Conservation (phyloP, 2,329 filamentous ascomycete genomes). For the Colletotrichum lindemuthianum region DNA sequence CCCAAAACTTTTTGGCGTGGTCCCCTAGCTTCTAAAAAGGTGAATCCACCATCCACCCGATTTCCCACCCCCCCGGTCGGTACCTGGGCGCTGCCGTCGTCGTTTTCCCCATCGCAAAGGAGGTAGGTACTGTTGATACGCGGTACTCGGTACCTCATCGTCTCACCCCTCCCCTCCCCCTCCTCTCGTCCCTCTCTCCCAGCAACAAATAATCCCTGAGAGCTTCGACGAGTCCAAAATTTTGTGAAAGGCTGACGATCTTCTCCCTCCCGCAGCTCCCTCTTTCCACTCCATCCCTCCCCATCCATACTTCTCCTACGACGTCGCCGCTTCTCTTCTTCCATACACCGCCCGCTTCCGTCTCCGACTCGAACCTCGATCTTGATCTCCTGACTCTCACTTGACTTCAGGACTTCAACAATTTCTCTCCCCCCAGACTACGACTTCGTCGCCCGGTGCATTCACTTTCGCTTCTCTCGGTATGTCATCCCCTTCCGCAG, state of each 20-base stretch:
- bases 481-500: slow-evolving; percentile 17
- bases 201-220: slow-evolving; percentile 37
- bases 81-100: slow-evolving; percentile 20
- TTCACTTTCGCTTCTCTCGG: slow-evolving; percentile 25
- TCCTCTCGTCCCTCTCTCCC: slow-evolving; percentile 26
- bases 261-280: slow-evolving; percentile 35
- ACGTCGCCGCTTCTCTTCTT: slow-evolving; percentile 36
- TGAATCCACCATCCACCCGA: slow-evolving; percentile 29
- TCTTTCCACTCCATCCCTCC: slow-evolving; percentile 35
- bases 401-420: slow-evolving; percentile 35
- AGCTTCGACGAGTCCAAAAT: slow-evolving; percentile 37
- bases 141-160: slow-evolving; percentile 18
- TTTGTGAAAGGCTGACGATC: slow-evolving; percentile 40
- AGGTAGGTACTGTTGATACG: no score
- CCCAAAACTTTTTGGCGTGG: slow-evolving; percentile 37
- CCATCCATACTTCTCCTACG: slow-evolving; percentile 36
- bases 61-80: slow-evolving; percentile 22
- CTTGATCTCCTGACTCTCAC: slow-evolving; percentile 30
- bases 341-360: slow-evolving; percentile 34
- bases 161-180: slow-evolving; percentile 31
- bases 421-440: slow-evolving; percentile 26
- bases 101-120: slow-evolving; percentile 19
- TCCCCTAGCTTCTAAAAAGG: slow-evolving; percentile 34
- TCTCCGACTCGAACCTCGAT: slow-evolving; percentile 16
- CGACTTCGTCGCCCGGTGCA: slow-evolving; percentile 33